Base-by-base conservation (phyloP, 768 basidiomycete species). In the Russula virescens region DNA sequence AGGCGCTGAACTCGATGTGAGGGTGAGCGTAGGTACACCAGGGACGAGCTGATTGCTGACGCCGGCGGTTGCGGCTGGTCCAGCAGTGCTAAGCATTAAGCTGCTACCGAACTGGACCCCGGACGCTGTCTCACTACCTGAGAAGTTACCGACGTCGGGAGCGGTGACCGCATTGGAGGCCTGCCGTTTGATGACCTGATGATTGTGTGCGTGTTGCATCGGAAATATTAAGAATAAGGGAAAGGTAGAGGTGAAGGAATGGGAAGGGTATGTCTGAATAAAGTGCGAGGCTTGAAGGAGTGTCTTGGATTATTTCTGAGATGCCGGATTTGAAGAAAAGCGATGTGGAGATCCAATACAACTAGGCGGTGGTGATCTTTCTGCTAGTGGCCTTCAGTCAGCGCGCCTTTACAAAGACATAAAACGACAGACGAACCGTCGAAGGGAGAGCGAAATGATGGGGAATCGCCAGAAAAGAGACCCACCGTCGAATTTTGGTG, bases 111-210 rank as follows among this genome's bases (percentile, higher is more conserved):
- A 18, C 13, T 5, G 4, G n/a, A 25, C 31, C 1, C 0, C 42
- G 34, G 18, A 0, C 10, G 47, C 52, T 18, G 55, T 58, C 28
- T 34, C 40, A 16, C 54, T 52, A 4, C 58, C 55, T 13, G 26
- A 23, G 25, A 67, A 11, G 26, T 63, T 63, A 55, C 16, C 4
- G 14, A 38, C 60, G 23, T 53, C 35, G 38, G 66, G 66, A 9
- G 16, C 26, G 19, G 28, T 21, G 8, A 9, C 11, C 18, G 9
- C 10, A n/a, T 16, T 23, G 28, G 19, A 5, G 0, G 7, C 1
- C 54, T 62, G 64, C 23, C 66, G 66, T 59, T 49, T 56, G 38
- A 31, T 25, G 31, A 28, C 60, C 4, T 25, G 62, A 18, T 58
- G 62, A 18, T 58, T 25, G 16, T 42, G 51, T 23, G 40, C 13